These are phyloP conservation scores for Calonectria naviculata DNA, from an alignment of 2,329 filamentous ascomycete species.

Conservation along the genomic window DNA sequence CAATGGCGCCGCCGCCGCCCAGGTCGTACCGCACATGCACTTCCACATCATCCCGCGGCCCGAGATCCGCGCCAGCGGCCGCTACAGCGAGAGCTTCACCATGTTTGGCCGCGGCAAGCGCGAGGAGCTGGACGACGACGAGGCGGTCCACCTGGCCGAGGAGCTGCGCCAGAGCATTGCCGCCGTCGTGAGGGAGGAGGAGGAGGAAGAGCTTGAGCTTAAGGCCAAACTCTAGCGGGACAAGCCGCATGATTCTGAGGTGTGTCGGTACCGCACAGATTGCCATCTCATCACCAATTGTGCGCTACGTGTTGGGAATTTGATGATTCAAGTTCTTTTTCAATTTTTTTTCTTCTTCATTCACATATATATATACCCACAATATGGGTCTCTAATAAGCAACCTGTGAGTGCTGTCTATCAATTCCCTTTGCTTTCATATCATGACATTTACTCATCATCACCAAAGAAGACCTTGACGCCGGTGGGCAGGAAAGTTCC, in stretches of 20 bases:
- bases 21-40: slow-evolving; percentile 93
- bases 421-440: neutral
- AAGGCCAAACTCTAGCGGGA: slow-evolving; percentile 52
- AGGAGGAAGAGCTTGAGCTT: slow-evolving; percentile 33
- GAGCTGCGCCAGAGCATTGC: slow-evolving; percentile 63
- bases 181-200: slow-evolving; percentile 58
- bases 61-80: slow-evolving; percentile 66
- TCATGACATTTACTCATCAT: slow-evolving; percentile 72
- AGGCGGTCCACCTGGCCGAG: slow-evolving; percentile 70
- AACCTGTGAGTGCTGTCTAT: neutral
- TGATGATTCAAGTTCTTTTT: neutral
- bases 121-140: slow-evolving; percentile 81
- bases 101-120: slow-evolving; percentile 84
- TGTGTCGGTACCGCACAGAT: neutral
- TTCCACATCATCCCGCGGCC: slow-evolving; percentile 94
- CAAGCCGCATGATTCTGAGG: neutral
- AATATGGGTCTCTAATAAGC: neutral
- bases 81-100: slow-evolving; percentile 74
- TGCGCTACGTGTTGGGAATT: neutral
- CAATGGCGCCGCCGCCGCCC: slow-evolving; percentile 88
- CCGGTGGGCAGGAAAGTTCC: slow-evolving; percentile 74
- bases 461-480: slow-evolving; percentile 84
- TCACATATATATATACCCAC: slow-evolving; percentile 1
- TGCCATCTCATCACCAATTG: neutral
- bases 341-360: neutral